A percentile compares a stretch with the other conserved stretches of the same genome.
Evolutionary conservation across 2,329 filamentous ascomycete genomes (phyloP).

Genomic region (Fusarium equiseti): DNA sequence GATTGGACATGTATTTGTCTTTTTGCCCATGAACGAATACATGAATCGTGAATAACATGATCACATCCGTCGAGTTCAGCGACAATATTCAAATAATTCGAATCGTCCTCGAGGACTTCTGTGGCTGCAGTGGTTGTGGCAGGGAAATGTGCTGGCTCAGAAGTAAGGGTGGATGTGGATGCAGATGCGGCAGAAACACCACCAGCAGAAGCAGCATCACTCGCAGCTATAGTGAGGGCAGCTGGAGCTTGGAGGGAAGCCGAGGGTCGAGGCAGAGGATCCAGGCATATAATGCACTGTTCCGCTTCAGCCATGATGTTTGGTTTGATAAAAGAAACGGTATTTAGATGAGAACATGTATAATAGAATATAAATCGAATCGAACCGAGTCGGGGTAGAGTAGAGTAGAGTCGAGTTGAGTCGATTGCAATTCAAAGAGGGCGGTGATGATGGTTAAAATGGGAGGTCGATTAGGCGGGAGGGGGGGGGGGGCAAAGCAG

Average conservation of each 20-base stretch:
- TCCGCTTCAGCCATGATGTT: slow-evolving; percentile 67
- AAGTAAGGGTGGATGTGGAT: slow-evolving; percentile 17
- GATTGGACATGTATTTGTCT: slow-evolving; percentile 97
- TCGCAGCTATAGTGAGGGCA: slow-evolving; percentile 39
- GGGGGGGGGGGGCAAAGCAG: slow-evolving; percentile 26
- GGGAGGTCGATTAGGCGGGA: slow-evolving; percentile 18
- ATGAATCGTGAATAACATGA: slow-evolving; percentile 92
- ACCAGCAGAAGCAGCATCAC: slow-evolving; percentile 32
- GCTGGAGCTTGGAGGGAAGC: slow-evolving; percentile 30
- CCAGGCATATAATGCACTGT: slow-evolving; percentile 78
- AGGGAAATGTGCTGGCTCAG: slow-evolving; percentile 31
- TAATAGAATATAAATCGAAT: slow-evolving; percentile 55
- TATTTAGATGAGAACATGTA: slow-evolving; percentile 62
- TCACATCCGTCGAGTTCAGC: slow-evolving; percentile 80
- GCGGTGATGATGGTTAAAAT: slow-evolving; percentile 42
- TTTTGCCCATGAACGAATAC: slow-evolving; percentile 94
- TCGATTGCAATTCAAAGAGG: slow-evolving; percentile 33
- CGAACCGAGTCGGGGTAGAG: slow-evolving; percentile 23
- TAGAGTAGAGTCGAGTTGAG: slow-evolving; percentile 36
- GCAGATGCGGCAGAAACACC: slow-evolving; percentile 40
- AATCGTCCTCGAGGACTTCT: slow-evolving; percentile 47
- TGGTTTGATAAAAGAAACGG: slow-evolving; percentile 54
- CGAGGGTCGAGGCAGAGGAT: slow-evolving; percentile 63
- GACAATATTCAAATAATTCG: slow-evolving; percentile 60
- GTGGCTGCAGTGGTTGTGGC: slow-evolving; percentile 43